Evolutionary conservation across 768 basidiomycete species (phyloP), one percentile per base, ranked within the genome.

Genomic region (Hysterangium stoloniferum): DNA sequence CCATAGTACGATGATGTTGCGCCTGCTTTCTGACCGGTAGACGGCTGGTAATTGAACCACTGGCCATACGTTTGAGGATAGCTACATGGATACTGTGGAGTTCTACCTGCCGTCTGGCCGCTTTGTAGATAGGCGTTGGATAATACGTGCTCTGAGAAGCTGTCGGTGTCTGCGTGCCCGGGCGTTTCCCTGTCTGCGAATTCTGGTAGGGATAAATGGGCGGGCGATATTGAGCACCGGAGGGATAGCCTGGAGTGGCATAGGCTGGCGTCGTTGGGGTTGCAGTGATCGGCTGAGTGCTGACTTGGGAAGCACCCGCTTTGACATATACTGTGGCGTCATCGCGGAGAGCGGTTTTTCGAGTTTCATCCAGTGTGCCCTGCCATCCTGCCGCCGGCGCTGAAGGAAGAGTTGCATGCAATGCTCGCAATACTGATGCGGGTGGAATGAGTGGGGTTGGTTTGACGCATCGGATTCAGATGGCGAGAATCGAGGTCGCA

Each of bases 321-420:
- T 74, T 75, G 53, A 87, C 73, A 65, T 80, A 82, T 38, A 88
- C 66, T 1, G 87, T 91, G 3, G 77, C 74, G 60, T 90, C 80
- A 62, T 89, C 87, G 15, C 81, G 78, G 13, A 89, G 73, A 4
- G 86, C 84, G 0, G 75, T 73, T 8, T 75, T 53, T 22, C 74
- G 71, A 41, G 73, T 68, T 11, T 77, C 59, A 9, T 82, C 78
- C 3, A 90, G 73, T 2, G 80, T 89, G 31, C 87, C 87, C 57
- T 79, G 69, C 86, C 86, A 91, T 19, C 86, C 83, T 51, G 70
- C 68, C 2, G 77, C 69, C 13, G 82, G 72, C 7, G 73, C 71
- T 22, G 76, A 61, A 1, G 82, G 84, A 2, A 91, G 69, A 1
- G 84, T 84, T 19, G 73, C 78, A 57, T 87, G 83, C 2, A 92